Evolutionary conservation across 75 land plant species (phyloP).

Genomic region (Cunninghamia lanceolata): DNA sequence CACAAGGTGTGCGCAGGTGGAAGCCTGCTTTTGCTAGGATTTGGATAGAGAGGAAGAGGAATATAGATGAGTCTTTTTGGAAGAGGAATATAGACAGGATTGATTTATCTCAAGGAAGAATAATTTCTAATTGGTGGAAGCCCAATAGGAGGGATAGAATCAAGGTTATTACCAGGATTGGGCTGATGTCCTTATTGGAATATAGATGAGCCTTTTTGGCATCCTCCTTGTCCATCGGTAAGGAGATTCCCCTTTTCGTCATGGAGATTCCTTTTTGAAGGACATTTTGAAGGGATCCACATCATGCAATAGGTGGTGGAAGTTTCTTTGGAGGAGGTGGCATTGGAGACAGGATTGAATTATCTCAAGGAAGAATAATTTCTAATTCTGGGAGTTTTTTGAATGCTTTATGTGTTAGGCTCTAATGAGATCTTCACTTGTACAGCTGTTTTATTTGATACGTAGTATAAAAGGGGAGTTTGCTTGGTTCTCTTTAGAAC

Average conservation of each 20-base stretch:
- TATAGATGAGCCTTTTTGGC: neutral
- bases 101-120: no score
- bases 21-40: slow-evolving; percentile 36
- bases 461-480: no score
- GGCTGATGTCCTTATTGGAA: no score
- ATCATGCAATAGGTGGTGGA: neutral
- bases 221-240: neutral
- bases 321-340: neutral
- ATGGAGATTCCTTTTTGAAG: neutral
- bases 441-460: neutral
- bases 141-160: no score
- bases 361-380: neutral
- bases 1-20: slow-evolving; percentile 34
- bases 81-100: no score
- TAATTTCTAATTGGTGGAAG: no score
- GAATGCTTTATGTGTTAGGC: neutral
- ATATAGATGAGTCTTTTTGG: no score
- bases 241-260: neutral
- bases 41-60: slow-evolving; percentile 29
- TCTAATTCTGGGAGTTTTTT: neutral
- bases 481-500: no score
- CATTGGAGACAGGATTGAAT: neutral
- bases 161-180: no score
- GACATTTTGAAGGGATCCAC: slow-evolving; percentile 4
- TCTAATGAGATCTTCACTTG: neutral